phyloP scores from a whole-genome alignment of 129 eudicot genomes.

The Helianthus tuberosus region DNA sequence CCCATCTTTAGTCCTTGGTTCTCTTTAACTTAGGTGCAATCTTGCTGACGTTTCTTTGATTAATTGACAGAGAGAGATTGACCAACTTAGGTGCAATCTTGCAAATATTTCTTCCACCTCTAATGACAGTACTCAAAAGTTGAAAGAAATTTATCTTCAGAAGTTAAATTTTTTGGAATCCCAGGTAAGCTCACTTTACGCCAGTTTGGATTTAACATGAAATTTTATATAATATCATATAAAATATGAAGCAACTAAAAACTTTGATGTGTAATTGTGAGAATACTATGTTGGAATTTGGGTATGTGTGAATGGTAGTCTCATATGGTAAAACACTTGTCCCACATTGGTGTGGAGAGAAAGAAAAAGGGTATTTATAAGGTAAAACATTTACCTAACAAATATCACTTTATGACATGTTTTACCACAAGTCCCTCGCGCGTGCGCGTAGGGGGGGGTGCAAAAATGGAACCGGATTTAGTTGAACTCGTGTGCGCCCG shows the following conservation, averaged over 20 bases:
- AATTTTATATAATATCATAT: background rate
- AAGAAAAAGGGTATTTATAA: no score
- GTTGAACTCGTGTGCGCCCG: no score
- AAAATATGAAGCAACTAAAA: background rate
- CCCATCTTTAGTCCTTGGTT: conserved; percentile 8
- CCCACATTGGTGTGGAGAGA: no score
- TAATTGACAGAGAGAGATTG: conserved; percentile 78
- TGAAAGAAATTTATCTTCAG: conserved; percentile 92
- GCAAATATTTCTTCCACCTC: conserved; percentile 67
- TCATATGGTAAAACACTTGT: no score
- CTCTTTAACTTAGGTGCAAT: background rate
- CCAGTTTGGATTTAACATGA: background rate
- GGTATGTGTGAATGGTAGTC: no score
- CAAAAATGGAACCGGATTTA: no score
- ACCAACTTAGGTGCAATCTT: conserved; percentile 77
- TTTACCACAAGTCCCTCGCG: no score
- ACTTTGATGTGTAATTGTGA: background rate
- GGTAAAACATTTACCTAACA: no score
- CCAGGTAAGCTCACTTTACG: conserved; percentile 48
- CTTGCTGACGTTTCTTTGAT: background rate
- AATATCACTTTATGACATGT: no score
- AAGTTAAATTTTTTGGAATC: conserved; percentile 80
- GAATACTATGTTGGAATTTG: no score
- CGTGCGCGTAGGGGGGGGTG: no score
- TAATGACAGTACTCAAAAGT: conserved; percentile 80